Evolutionary conservation across 2,329 filamentous ascomycete genomes (phyloP), one percentile per base, ranked within the genome.

Genomic region (Sordariomycetes sp.): DNA sequence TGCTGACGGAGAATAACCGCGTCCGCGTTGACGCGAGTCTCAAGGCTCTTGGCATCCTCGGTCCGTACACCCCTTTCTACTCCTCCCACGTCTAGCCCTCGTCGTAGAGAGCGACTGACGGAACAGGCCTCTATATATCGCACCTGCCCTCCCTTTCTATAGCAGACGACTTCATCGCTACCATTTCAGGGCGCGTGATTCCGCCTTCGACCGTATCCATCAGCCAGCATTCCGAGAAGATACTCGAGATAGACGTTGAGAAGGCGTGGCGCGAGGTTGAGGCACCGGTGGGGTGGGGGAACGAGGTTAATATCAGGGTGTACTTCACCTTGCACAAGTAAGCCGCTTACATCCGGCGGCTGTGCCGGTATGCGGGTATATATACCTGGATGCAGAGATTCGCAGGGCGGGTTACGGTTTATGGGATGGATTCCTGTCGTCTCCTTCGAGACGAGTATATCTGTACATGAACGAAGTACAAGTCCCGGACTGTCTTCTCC

Each of bases 31-130:
- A 83, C 63, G 81, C 86, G 1, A 80, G 78, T 15, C 67, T 96
- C 50, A 96, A 95, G 67, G 90, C 90, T 0, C 71, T 96, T 1
- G 92, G 92, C 0, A 76, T 77, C 22, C 74, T 89, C 20, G 88
- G 87, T 81, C 73, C 64, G 77, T 63, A n/a, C 10, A 17, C 6
- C 39, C 32, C 13, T n/a, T 32, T 17, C 22, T 32, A 42, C 25
- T 17, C 25, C 10, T 12, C 25, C 17, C 4, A 28, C 2, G n/a
- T n/a, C 20, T 17, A 17, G 5, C 48, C 22, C 25, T 17, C 15
- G 4, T 6, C 4, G 36, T 34, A 15, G 6, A 17, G 2, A 36
- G 36, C 10, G 24, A 68, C 15, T 52, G 22, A 20, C 22, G 55
- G n/a, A 42, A 24, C 13, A 84, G 89, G 88, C 0, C 65, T 96